A percentile compares a stretch with the other conserved stretches of the same genome.
Evolutionary conservation across 768 basidiomycete genomes (phyloP).

Genomic region (Saitozyma podzolica): DNA sequence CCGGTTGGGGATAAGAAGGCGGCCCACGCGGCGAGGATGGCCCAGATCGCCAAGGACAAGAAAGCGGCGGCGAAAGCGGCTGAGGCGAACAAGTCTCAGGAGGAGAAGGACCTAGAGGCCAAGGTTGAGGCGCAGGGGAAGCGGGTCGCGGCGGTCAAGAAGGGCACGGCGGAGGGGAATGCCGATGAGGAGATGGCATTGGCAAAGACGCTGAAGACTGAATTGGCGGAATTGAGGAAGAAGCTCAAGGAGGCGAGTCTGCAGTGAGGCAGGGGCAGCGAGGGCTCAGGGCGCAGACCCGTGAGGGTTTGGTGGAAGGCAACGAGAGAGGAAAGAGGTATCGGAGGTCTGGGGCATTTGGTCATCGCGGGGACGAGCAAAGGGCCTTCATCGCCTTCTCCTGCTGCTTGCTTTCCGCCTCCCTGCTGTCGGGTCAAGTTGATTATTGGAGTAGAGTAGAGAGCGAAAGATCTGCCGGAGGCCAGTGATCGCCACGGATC

Average conservation of each 20-base stretch:
- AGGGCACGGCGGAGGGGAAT: constrained; percentile 54
- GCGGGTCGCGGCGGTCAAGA: constrained; percentile 67
- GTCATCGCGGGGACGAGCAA: no score
- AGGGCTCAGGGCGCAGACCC: no score
- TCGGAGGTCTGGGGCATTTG: no score
- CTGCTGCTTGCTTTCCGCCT: no score
- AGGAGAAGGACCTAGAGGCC: constrained; percentile 70
- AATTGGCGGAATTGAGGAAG: constrained; percentile 44
- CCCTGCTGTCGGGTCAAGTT: no score
- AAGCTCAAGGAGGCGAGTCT: constrained; percentile 31
- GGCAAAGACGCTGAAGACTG: constrained; percentile 37
- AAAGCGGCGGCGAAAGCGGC: constrained; percentile 54
- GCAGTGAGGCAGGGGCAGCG: no score
- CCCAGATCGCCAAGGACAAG: constrained; percentile 58
- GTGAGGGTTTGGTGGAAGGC: no score
- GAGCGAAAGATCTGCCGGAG: no score
- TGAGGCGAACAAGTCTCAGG: constrained; percentile 63
- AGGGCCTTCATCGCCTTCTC: no score
- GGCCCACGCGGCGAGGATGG: constrained; percentile 37
- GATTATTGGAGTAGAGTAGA: no score
- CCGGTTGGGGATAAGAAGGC: constrained; percentile 43
- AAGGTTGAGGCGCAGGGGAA: constrained; percentile 76
- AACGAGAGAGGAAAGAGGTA: no score
- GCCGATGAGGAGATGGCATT: constrained; percentile 34
- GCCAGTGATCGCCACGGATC: no score